phyloP scores from a whole-genome alignment of 202 grass and related monocot genomes.

The Zizania palustris region DNA sequence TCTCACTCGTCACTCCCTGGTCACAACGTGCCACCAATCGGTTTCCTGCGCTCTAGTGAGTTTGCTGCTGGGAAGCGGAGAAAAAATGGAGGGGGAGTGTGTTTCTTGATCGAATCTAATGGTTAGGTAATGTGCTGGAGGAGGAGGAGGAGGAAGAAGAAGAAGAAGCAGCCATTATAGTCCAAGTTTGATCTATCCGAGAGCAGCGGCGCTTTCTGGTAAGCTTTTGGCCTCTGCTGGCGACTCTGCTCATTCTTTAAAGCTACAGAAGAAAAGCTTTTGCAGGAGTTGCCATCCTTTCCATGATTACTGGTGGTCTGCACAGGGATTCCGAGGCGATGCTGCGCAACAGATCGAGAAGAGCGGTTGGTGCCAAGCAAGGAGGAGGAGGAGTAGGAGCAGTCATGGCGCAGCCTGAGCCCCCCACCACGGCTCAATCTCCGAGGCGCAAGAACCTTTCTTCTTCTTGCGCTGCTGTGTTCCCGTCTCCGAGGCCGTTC shows the following conservation, averaged over 20 bases:
- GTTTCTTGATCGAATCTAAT: neutral
- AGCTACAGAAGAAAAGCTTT: constrained; percentile 54
- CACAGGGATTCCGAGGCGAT: constrained; percentile 42
- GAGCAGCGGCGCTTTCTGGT: constrained; percentile 48
- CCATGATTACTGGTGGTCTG: constrained; percentile 47
- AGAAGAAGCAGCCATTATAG: constrained; percentile 27
- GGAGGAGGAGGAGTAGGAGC: constrained; percentile 30
- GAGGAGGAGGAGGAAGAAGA: neutral
- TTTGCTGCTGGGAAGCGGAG: neutral
- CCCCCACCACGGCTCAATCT: constrained; percentile 33
- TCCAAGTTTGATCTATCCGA: constrained; percentile 46
- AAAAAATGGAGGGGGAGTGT: neutral
- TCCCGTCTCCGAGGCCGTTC: constrained; percentile 64
- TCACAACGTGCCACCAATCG: constrained; percentile 14
- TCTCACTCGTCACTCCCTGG: neutral
- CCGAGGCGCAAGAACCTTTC: constrained; percentile 26
- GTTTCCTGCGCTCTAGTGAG: neutral
- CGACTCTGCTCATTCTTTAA: constrained; percentile 61
- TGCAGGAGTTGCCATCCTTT: constrained; percentile 53
- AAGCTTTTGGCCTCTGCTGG: constrained; percentile 40
- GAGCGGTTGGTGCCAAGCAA: constrained; percentile 58
- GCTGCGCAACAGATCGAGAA: constrained; percentile 73
- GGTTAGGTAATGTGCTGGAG: constrained; percentile 34
- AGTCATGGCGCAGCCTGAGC: constrained; percentile 55
- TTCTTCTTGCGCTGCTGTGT: constrained; percentile 33